Conservation (phyloP, 2,329 filamentous ascomycete species). For the Hansfordia pulvinata region DNA sequence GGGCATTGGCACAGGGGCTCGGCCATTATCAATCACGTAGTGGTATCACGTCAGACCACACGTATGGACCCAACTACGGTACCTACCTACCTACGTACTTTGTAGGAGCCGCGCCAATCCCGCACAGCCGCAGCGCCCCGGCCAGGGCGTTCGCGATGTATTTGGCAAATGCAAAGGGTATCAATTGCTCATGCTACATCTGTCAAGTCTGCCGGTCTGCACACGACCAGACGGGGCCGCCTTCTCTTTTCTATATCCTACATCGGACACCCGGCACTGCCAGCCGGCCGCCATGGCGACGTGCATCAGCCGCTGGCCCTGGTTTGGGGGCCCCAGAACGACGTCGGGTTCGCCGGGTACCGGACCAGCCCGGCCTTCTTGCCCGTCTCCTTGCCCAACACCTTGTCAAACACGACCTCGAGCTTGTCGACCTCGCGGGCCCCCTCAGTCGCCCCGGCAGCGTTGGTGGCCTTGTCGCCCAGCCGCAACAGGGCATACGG, state of each 20-base stretch:
- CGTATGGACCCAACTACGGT: too few relatives aligned
- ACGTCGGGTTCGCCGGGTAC: conserved; percentile 80
- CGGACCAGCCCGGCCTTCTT: conserved; percentile 61
- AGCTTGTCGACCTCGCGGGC: conserved; percentile 17
- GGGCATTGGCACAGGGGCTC: too few relatives aligned
- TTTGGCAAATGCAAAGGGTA: conserved; percentile 11
- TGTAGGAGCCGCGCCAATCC: too few relatives aligned
- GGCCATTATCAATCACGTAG: too few relatives aligned
- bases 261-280: neutral
- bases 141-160: neutral
- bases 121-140: too few relatives aligned
- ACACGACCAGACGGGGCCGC: neutral
- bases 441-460: conserved; percentile 8
- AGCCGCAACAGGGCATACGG: conserved; percentile 55
- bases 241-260: neutral
- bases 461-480: conserved; percentile 23
- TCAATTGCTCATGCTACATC: conserved; percentile 9
- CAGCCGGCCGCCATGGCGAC: conserved; percentile 50
- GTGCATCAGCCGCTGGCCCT: conserved; percentile 42
- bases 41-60: too few relatives aligned
- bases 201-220: conserved; percentile 4
- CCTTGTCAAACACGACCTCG: conserved; percentile 58
- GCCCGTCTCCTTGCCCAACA: conserved; percentile 56
- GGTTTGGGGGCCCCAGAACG: conserved; percentile 86
- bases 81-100: too few relatives aligned